Conservation (phyloP, 495 filamentous ascomycete genomes). For the Aspergillus bridgeri region DNA sequence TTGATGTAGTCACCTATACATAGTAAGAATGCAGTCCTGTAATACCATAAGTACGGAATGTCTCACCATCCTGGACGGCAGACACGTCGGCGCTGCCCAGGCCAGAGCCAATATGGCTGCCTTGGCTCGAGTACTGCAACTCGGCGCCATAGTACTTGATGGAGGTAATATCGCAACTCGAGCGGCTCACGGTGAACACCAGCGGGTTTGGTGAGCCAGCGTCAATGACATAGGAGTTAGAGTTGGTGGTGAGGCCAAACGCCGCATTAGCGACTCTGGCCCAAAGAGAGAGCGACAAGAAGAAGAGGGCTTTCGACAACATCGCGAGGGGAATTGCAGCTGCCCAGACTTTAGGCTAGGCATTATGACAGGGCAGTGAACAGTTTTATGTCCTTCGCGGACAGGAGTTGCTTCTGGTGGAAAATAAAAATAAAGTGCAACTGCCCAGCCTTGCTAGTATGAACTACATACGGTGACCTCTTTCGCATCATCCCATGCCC, state of each 20-base stretch:
- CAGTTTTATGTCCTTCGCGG: background rate
- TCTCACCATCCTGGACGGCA: conserved; percentile 35
- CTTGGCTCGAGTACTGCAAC: conserved; percentile 49
- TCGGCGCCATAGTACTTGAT: conserved; percentile 57
- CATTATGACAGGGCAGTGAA: background rate
- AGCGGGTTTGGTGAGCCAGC: conserved; percentile 52
- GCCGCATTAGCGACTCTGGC: conserved; percentile 26
- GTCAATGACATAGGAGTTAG: conserved; percentile 45
- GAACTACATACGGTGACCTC: background rate
- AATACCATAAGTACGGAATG: conserved; percentile 21
- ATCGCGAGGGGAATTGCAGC: conserved; percentile 11
- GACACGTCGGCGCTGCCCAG: conserved; percentile 57
- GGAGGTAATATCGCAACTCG: conserved; percentile 61
- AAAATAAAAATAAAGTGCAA: background rate
- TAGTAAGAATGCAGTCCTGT: conserved; percentile 2
- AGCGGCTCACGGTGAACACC: conserved; percentile 53
- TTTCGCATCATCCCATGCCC: conserved; percentile 3
- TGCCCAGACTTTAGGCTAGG: background rate
- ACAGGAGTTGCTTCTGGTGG: background rate
- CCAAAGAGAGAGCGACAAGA: conserved; percentile 20
- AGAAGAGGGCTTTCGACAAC: conserved; percentile 18
- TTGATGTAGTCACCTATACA: conserved; percentile 52
- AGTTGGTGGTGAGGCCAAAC: conserved; percentile 29
- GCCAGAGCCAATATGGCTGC: conserved; percentile 58
- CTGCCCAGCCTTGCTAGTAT: background rate